These are phyloP conservation scores for Carex sylvatica DNA, from an alignment of 202 grass and related monocot species.

Conservation along the genomic window DNA sequence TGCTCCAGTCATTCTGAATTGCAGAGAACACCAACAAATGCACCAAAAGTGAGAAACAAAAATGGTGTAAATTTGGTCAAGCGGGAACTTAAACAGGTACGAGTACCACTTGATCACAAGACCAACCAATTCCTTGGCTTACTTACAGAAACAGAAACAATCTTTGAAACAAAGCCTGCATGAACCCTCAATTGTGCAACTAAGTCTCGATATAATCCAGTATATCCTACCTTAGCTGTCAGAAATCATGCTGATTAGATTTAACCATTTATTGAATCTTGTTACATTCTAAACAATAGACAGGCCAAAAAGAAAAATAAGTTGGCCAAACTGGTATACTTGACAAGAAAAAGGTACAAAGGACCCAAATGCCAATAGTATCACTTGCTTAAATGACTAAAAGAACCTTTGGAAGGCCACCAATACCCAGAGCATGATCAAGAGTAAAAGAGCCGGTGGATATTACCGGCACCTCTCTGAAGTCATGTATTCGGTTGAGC, in stretches of 20 bases:
- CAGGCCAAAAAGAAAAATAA: neutral
- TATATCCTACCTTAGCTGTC: neutral
- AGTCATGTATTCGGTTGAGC: slow-evolving; percentile 34
- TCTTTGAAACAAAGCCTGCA: neutral
- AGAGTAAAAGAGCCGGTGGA: slow-evolving; percentile 46
- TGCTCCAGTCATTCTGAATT: neutral
- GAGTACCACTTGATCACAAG: neutral
- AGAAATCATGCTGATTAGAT: neutral
- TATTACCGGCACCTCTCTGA: slow-evolving; percentile 38
- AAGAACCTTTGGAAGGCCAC: slow-evolving; percentile 50
- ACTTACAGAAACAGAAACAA: neutral
- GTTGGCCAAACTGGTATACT: neutral
- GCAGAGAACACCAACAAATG: neutral
- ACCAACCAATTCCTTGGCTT: neutral
- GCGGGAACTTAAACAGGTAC: neutral
- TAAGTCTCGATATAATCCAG: neutral
- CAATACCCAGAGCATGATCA: slow-evolving; percentile 48
- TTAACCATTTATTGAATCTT: neutral
- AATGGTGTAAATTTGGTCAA: neutral
- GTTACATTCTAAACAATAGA: neutral
- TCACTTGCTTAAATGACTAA: neutral
- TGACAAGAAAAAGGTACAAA: neutral
- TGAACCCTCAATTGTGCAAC: neutral
- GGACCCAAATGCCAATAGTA: neutral
- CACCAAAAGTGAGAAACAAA: neutral